Evolutionary conservation across 495 filamentous ascomycete species (phyloP).

Genomic region (Hypomontagnella monticulosa): DNA sequence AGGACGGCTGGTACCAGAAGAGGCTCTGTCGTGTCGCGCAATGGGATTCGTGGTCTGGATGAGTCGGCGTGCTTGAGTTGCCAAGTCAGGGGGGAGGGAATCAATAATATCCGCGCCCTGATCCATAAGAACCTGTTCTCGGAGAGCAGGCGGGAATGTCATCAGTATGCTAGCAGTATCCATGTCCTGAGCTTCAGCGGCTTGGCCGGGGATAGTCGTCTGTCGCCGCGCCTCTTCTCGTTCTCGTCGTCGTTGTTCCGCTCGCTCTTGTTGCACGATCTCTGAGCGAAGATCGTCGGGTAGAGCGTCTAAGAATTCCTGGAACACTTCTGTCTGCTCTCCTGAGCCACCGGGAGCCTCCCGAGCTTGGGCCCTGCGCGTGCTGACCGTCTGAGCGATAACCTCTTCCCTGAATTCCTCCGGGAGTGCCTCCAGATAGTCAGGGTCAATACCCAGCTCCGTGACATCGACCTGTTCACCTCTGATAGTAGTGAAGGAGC

Average conservation of each 20-base stretch:
- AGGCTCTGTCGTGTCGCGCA: slow-evolving; percentile 35
- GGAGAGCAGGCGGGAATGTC: slow-evolving; percentile 84
- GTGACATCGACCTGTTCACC: slow-evolving; percentile 91
- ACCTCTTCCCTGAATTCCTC: slow-evolving; percentile 97
- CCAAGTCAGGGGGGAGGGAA: slow-evolving; percentile 83
- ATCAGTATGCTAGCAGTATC: slow-evolving; percentile 92
- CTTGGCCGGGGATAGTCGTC: slow-evolving; percentile 61
- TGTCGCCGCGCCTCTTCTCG: slow-evolving; percentile 74
- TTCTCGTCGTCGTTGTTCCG: slow-evolving; percentile 88
- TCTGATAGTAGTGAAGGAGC: slow-evolving; percentile 81
- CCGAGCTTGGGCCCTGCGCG: slow-evolving; percentile 81
- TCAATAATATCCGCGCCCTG: slow-evolving; percentile 89
- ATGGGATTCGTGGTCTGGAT: slow-evolving; percentile 42
- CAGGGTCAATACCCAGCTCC: slow-evolving; percentile 89
- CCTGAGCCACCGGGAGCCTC: slow-evolving; percentile 67
- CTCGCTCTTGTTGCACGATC: slow-evolving; percentile 85
- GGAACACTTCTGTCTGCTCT: slow-evolving; percentile 88
- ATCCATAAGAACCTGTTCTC: slow-evolving; percentile 87
- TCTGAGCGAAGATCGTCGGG: slow-evolving; percentile 90
- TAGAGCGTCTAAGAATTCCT: slow-evolving; percentile 93
- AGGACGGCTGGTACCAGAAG: slow-evolving; percentile 39
- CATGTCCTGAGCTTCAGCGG: slow-evolving; percentile 79
- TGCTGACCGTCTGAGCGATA: slow-evolving; percentile 83
- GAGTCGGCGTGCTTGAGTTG: slow-evolving; percentile 81
- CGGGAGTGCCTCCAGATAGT: slow-evolving; percentile 91